These are phyloP conservation scores for Liriodendron chinense DNA, from an alignment of 164 flowering plant species.

Conservation along the genomic window DNA sequence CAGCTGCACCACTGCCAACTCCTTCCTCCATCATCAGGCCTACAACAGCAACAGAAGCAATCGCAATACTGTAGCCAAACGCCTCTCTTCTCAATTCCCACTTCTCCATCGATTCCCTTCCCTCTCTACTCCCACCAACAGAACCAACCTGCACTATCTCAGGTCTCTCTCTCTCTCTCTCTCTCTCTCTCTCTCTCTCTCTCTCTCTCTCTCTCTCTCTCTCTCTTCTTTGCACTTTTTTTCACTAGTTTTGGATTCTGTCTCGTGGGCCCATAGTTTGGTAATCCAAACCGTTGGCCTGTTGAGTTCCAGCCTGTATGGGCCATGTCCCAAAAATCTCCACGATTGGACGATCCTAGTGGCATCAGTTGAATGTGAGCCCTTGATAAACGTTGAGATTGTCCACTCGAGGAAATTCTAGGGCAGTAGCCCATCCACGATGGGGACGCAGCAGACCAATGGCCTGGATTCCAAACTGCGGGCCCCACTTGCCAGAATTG, in stretches of 20 bases:
- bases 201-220: no score
- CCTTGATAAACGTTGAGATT: no score
- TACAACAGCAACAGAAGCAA: neutral
- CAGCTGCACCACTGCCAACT: neutral
- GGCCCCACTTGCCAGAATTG: no score
- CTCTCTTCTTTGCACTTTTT: neutral
- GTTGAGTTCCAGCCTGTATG: neutral
- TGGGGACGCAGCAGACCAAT: no score
- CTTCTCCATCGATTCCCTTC: neutral
- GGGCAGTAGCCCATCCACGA: no score
- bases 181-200: neutral
- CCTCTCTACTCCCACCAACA: neutral
- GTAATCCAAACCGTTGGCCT: neutral
- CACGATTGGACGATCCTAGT: neutral
- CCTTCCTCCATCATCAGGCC: neutral
- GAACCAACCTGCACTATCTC: neutral
- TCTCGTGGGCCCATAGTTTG: neutral
- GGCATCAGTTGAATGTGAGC: neutral
- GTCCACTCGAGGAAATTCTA: no score
- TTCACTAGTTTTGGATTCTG: neutral
- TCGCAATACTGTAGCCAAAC: neutral
- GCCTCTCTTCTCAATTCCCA: neutral
- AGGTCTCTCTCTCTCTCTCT: slow-evolving; percentile 5
- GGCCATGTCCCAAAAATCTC: neutral
- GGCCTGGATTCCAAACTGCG: no score